A percentile compares a stretch with the other conserved stretches of the same genome.
These are phyloP conservation scores for Forsythia suspensa DNA, from an alignment of 257 asterid genomes.

Conservation along the genomic window DNA sequence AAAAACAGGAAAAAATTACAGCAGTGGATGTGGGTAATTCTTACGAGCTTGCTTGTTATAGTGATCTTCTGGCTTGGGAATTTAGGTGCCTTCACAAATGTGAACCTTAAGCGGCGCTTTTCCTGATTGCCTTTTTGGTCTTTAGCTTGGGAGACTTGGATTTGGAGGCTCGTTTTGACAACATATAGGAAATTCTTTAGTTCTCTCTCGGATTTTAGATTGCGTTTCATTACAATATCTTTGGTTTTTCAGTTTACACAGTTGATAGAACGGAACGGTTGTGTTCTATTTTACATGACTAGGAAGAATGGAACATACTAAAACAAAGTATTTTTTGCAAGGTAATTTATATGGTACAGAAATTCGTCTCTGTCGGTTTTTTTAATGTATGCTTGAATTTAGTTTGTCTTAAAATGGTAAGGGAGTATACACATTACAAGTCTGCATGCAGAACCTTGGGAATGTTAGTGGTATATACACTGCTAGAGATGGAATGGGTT, in stretches of 20 bases:
- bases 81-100: conserved; percentile 56
- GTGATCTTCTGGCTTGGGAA: conserved; percentile 75
- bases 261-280: conserved; percentile 16
- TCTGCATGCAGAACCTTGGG: neutral
- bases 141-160: conserved; percentile 5
- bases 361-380: neutral
- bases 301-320: conserved; percentile 16
- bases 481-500: neutral
- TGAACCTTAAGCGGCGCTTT: conserved; percentile 43
- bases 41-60: conserved; percentile 47
- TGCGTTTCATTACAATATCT: conserved; percentile 4
- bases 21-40: conserved; percentile 79
- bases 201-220: conserved; percentile 20
- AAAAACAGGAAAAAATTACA: conserved; percentile 65
- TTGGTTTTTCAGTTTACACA: conserved; percentile 7
- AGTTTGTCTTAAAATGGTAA: neutral
- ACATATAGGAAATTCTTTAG: conserved; percentile 11
- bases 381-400: neutral
- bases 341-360: neutral
- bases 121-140: conserved; percentile 11
- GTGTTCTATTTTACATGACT: conserved; percentile 19
- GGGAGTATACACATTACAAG: neutral
- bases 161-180: conserved; percentile 8
- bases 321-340: conserved; percentile 8
- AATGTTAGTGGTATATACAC: neutral